A percentile compares a stretch with the other conserved stretches of the same genome.
Evolutionary conservation across 352 stramenopile species (phyloP).

Genomic region (Pythium periplocum): DNA sequence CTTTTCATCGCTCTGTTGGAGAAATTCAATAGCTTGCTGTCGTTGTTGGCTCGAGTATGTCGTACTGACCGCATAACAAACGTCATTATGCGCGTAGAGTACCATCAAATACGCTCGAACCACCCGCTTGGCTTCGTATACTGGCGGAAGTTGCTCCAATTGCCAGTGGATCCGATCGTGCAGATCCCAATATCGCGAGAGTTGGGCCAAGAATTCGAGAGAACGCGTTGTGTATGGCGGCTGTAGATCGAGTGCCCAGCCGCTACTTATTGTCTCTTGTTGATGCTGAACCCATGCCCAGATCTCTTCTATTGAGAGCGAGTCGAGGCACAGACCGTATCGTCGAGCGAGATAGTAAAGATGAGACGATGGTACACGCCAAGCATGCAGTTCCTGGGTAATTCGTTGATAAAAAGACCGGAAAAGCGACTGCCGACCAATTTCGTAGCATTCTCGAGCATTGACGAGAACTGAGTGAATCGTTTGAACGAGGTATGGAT

Average conservation of each 20-base stretch:
- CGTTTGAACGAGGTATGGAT: too few relatives aligned
- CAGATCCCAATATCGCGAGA: constrained; percentile 29
- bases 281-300: constrained; percentile 20
- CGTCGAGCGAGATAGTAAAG: constrained; percentile 22
- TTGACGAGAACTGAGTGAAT: too few relatives aligned
- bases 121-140: constrained; percentile 28
- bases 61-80: constrained; percentile 17
- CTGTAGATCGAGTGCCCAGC: constrained; percentile 27
- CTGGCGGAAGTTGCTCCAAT: constrained; percentile 14
- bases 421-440: constrained; percentile 5
- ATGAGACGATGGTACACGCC: constrained; percentile 21
- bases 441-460: too few relatives aligned
- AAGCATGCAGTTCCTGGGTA: constrained; percentile 25
- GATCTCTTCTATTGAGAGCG: constrained; percentile 24
- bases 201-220: constrained; percentile 19
- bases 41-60: constrained; percentile 25
- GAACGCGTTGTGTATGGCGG: constrained; percentile 24
- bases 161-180: constrained; percentile 26
- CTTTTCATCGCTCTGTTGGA: constrained; percentile 17
- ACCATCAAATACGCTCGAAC: constrained; percentile 33
- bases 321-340: constrained; percentile 25
- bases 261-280: not conserved
- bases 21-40: constrained; percentile 22
- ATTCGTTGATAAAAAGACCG: constrained; percentile 18
- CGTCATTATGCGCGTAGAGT: constrained; percentile 24